These are phyloP conservation scores for Colletotrichum gloeosporioides DNA, from an alignment of 2,329 filamentous ascomycete genomes.

Conservation along the genomic window DNA sequence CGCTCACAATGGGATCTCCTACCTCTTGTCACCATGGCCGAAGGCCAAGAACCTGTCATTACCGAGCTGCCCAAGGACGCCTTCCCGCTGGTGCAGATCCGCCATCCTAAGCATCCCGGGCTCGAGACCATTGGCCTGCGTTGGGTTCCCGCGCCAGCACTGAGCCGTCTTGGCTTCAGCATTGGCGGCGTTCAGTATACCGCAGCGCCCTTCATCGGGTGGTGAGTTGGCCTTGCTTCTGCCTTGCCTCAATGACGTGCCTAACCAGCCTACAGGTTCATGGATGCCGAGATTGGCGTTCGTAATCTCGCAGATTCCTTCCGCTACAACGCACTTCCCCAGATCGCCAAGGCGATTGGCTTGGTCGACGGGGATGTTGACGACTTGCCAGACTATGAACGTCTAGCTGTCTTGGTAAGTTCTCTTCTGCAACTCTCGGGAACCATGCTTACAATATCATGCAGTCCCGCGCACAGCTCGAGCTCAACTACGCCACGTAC, in stretches of 20 bases:
- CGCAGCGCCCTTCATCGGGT: constrained; percentile 14
- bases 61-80: constrained; percentile 16
- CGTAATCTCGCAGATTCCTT: constrained; percentile 17
- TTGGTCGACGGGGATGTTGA: constrained; percentile 13
- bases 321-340: constrained; percentile 17
- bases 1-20: constrained; percentile 19
- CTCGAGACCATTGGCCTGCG: constrained; percentile 17
- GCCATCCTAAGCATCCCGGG: constrained; percentile 16
- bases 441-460: neutral
- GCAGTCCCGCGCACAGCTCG: constrained; percentile 18
- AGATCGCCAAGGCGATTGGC: constrained; percentile 13
- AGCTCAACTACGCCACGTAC: constrained; percentile 20
- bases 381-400: constrained; percentile 16
- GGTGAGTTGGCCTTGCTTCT: neutral
- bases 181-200: constrained; percentile 20
- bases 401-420: constrained; percentile 16
- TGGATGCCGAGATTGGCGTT: constrained; percentile 19
- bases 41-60: constrained; percentile 16
- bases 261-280: constrained; percentile 5
- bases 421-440: neutral
- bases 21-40: constrained; percentile 17
- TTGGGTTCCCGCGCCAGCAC: constrained; percentile 19
- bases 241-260: neutral
- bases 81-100: constrained; percentile 16
- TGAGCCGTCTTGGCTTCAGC: constrained; percentile 20